Conservation (phyloP, 164 flowering plant genomes). For the Umbellularia californica region DNA sequence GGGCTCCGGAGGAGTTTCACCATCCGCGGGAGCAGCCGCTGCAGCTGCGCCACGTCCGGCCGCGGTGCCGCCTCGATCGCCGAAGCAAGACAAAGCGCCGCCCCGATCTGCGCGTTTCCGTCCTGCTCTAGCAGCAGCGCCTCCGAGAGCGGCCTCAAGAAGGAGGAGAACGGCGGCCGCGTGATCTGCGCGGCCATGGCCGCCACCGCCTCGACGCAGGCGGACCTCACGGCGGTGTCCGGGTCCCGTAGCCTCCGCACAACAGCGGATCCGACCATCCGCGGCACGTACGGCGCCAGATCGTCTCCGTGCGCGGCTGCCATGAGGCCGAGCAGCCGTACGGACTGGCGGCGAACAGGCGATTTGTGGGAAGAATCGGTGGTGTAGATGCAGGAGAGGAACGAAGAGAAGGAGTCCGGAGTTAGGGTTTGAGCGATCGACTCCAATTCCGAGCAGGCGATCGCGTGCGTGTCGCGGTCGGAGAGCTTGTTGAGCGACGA, state of each 20-base stretch:
- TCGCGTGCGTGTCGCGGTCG: constrained; percentile 72
- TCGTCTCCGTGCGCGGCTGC: constrained; percentile 44
- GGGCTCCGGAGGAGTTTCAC: constrained; percentile 61
- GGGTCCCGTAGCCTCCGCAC: constrained; percentile 69
- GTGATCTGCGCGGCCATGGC: constrained; percentile 43
- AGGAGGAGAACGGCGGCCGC: constrained; percentile 37
- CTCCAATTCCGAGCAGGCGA: constrained; percentile 73
- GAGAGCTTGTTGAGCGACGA: constrained; percentile 67
- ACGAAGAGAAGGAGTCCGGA: constrained; percentile 42
- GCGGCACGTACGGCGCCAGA: constrained; percentile 56
- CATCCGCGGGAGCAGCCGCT: constrained; percentile 46
- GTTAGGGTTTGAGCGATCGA: constrained; percentile 48
- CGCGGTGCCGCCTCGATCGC: constrained; percentile 58
- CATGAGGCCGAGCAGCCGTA: constrained; percentile 48
- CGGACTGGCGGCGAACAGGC: constrained; percentile 63
- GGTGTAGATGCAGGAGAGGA: constrained; percentile 64
- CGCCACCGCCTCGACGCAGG: constrained; percentile 49
- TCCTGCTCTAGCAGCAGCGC: constrained; percentile 76
- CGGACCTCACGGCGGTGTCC: constrained; percentile 63
- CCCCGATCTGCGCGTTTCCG: constrained; percentile 55
- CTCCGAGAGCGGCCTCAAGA: constrained; percentile 59
- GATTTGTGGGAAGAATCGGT: constrained; percentile 66
- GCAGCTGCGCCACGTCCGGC: constrained; percentile 49
- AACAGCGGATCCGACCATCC: constrained; percentile 43
- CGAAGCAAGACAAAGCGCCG: constrained; percentile 70